These are phyloP conservation scores for Aulographum hederae DNA, from an alignment of 2,329 filamentous ascomycete genomes.

Conservation along the genomic window DNA sequence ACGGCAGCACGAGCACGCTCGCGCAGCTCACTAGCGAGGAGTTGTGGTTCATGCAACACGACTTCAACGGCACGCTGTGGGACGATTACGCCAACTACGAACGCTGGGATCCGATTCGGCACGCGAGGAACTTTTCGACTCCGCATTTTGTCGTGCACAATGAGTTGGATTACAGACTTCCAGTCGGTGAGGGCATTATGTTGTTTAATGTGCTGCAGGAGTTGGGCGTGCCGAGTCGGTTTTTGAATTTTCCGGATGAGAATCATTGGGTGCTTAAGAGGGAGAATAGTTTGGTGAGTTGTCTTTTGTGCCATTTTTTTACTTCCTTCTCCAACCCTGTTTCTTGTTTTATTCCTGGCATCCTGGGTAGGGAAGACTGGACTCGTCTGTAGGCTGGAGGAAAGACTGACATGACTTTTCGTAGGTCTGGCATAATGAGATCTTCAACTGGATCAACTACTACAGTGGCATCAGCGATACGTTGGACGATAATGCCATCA, in stretches of 20 bases:
- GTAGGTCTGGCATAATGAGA: slow-evolving; percentile 58
- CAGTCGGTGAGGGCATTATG: slow-evolving; percentile 66
- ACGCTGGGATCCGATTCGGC: slow-evolving; percentile 37
- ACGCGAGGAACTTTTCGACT: slow-evolving; percentile 56
- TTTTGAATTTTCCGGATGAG: slow-evolving; percentile 68
- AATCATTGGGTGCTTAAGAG: slow-evolving; percentile 76
- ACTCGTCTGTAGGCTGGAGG: too few relatives aligned
- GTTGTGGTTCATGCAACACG: slow-evolving; percentile 32
- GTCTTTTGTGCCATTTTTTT: neutral
- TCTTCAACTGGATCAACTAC: slow-evolving; percentile 57
- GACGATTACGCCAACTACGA: slow-evolving; percentile 28
- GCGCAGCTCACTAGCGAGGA: slow-evolving; percentile 27
- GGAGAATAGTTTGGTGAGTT: slow-evolving; percentile 61
- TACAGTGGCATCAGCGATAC: slow-evolving; percentile 8
- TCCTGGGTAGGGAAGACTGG: too few relatives aligned
- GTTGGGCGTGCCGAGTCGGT: slow-evolving; percentile 54
- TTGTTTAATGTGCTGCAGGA: slow-evolving; percentile 77
- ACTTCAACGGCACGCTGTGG: slow-evolving; percentile 18
- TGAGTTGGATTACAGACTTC: slow-evolving; percentile 74
- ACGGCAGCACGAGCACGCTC: slow-evolving; percentile 53
- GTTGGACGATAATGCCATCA: neutral
- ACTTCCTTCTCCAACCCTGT: neutral
- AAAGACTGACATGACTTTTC: too few relatives aligned
- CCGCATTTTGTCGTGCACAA: slow-evolving; percentile 83
- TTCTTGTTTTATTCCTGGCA: too few relatives aligned